Percentiles rank a stretch among this genome's conserved stretches.
Conservation (phyloP, 305 asterid species). For the Fraxinus paxiana region DNA sequence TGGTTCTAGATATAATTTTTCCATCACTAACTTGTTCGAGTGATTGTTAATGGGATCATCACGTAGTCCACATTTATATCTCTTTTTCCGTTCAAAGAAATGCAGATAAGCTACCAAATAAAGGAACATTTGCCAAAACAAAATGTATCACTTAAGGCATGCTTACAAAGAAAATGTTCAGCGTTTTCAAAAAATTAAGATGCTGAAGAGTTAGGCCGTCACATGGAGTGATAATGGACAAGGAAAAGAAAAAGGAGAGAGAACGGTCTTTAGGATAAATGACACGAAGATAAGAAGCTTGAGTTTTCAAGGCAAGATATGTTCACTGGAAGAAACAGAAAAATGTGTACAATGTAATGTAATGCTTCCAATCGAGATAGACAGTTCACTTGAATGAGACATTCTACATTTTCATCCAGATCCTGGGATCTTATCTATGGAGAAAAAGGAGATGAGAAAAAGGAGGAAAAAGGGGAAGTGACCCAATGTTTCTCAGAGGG, state of each 20-base stretch:
- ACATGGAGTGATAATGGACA: neutral
- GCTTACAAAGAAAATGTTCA: neutral
- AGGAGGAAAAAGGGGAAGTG: neutral
- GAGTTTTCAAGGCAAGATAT: too few relatives aligned
- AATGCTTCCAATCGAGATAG: neutral
- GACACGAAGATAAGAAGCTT: neutral
- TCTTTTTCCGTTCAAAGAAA: neutral
- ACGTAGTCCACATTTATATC: neutral
- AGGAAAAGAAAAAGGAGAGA: neutral
- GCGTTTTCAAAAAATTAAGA: neutral
- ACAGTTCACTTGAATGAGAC: neutral
- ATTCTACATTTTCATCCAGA: neutral
- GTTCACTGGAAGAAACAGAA: neutral
- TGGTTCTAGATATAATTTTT: neutral
- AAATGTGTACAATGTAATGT: neutral
- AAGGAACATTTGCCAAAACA: neutral
- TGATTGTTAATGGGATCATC: neutral
- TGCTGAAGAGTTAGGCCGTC: neutral
- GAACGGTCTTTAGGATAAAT: neutral
- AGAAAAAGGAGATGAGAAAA: neutral
- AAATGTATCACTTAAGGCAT: neutral
- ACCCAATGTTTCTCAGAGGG: neutral
- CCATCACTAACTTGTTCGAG: constrained; percentile 3
- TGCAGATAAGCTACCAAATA: neutral
- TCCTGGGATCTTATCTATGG: neutral